Base-by-base conservation (phyloP, 1,284 basidiomycete genomes). In the Gomphus sp. region DNA sequence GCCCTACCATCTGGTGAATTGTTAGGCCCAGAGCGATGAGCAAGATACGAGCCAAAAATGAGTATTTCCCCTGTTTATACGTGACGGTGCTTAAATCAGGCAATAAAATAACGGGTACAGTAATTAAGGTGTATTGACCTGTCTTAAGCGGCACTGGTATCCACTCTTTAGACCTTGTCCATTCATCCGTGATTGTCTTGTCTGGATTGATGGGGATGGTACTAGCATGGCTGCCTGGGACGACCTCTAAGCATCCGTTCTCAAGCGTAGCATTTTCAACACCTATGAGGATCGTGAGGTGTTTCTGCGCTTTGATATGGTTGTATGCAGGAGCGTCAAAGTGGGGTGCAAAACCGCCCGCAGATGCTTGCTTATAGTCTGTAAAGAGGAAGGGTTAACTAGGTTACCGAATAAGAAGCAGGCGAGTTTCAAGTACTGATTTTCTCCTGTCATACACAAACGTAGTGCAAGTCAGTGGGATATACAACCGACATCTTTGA, bases 201-300 rank as follows among this genome's bases (percentile, higher is more conserved):
- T 70, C 64, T n/a, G 60, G 45, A 14, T 59, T 65, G 10, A 70
- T 62, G 1, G 67, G 67, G 34, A 69, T 62, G 12, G 47, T 8
- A n/a, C 18, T 52, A 36, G 22, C 56, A 61, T 70, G 69, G 16
- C 61, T 63, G 9, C 69, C 69, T 8, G 61, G 58, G 6, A 70
- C 69, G 28, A 70, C 68, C 59, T 70, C 68, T 48, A 70, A 63
- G 52, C 67, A 70, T 8, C 69, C 69, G 56, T 70, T 70, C 36
- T 52, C 60, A 60, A 62, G 61, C 53, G 66, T 68, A 57, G 68
- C 68, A 52, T 64, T 61, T 61, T 70, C 65, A 39, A 70, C 68
- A 8, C 66, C 68, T 58, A 70, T 66, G 47, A 70, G 66, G 58
- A 69, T 66, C 9, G 69, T 55, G 34, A 61, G 33, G 34, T 65